These are phyloP conservation scores for Phaeoacremonium minimum DNA, from an alignment of 2,329 filamentous ascomycete genomes.

Conservation along the genomic window DNA sequence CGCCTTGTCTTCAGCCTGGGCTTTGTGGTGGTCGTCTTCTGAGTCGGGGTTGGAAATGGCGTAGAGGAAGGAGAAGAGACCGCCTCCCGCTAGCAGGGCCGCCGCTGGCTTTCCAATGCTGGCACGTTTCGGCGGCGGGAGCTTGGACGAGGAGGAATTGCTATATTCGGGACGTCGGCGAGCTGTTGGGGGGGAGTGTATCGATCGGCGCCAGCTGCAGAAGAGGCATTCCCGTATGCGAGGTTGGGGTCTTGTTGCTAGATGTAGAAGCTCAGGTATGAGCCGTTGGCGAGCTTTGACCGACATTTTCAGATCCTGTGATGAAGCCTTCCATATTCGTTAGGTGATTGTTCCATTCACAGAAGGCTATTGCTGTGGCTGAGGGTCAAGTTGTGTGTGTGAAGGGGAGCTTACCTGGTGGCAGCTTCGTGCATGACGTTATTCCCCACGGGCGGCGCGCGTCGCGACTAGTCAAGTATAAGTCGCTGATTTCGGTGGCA, in stretches of 20 bases:
- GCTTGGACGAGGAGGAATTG: constrained; percentile 1
- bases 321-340: too few species aligned
- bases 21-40: constrained; percentile 1
- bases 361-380: too few species aligned
- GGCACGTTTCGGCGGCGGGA: constrained; percentile 1
- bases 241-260: neutral
- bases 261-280: neutral
- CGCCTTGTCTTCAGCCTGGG: neutral
- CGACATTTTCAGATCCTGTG: too few species aligned
- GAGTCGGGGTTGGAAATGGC: constrained; percentile 10
- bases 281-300: neutral
- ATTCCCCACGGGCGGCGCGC: too few species aligned
- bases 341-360: too few species aligned
- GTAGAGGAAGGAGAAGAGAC: constrained; percentile 14
- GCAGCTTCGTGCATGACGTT: too few species aligned
- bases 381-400: too few species aligned
- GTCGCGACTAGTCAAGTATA: too few species aligned
- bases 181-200: neutral
- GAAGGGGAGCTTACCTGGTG: too few species aligned
- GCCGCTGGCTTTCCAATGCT: constrained; percentile 1
- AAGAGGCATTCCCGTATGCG: too few species aligned
- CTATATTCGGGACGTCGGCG: neutral
- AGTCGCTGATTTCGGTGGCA: too few species aligned
- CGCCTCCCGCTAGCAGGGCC: constrained; percentile 15
- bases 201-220: neutral